Conservation (phyloP, 2,329 filamentous ascomycete species). For the Alternaria burnsii region DNA sequence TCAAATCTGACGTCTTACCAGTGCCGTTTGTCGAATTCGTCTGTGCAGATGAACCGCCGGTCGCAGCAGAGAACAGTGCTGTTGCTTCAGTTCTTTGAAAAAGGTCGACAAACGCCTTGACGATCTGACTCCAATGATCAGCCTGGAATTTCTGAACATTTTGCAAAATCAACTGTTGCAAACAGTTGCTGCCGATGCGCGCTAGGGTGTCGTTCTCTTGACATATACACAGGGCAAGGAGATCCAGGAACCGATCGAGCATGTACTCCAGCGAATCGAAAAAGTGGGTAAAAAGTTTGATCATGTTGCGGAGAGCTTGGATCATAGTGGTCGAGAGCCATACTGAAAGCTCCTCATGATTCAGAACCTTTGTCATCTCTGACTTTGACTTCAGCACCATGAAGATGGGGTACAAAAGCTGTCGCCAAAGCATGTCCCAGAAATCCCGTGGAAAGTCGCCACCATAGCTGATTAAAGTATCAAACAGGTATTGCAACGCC, state of each 20-base stretch:
- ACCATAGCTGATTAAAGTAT: slow-evolving; percentile 88
- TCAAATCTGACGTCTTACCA: slow-evolving; percentile 53
- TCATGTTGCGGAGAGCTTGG: slow-evolving; percentile 97
- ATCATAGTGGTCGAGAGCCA: slow-evolving; percentile 99
- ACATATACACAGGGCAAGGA: slow-evolving; percentile 94
- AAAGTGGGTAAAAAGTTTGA: slow-evolving; percentile 97
- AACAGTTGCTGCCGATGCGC: slow-evolving; percentile 95
- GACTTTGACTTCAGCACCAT: slow-evolving; percentile 96
- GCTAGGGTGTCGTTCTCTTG: slow-evolving; percentile 99
- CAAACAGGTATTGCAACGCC: slow-evolving; percentile 95
- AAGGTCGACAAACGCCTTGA: slow-evolving; percentile 92
- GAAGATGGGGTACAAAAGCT: slow-evolving; percentile 97
- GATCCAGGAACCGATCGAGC: slow-evolving; percentile 95
- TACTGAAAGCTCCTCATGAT: slow-evolving; percentile 95
- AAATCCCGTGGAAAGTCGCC: slow-evolving; percentile 92
- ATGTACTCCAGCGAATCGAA: slow-evolving; percentile 97
- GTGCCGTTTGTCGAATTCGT: slow-evolving; percentile 61
- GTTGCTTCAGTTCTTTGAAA: slow-evolving; percentile 95
- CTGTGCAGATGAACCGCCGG: slow-evolving; percentile 54
- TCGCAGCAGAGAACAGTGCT: slow-evolving; percentile 89
- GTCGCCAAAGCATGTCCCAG: slow-evolving; percentile 98
- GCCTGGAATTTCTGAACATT: slow-evolving; percentile 91
- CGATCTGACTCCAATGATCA: slow-evolving; percentile 92
- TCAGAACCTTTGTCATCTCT: slow-evolving; percentile 93
- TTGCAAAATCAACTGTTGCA: slow-evolving; percentile 95